Evolutionary conservation across 371 early-diverging fungal species (phyloP), one percentile per base, ranked within the genome.

Genomic region (Furculomyces boomerangus): DNA sequence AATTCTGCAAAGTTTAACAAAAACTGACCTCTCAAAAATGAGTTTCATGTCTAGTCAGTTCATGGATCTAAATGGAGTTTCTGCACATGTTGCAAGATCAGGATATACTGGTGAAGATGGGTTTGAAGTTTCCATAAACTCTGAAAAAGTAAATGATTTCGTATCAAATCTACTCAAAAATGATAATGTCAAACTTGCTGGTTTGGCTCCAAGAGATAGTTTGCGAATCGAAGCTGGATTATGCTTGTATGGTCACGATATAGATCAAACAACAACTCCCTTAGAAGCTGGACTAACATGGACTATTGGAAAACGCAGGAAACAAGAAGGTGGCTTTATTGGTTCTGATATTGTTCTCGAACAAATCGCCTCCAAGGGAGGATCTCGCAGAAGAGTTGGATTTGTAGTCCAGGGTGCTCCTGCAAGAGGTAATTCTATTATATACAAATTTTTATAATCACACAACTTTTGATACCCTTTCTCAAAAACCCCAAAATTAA

Each of bases 41-140:
- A 73, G 76, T 30, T 97, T 97, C 70, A 95, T 97, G 98, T 79
- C 81, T 25, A 83, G 81, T 14, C 71, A 75, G 50, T 59, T 67
- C 56, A 66, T 91, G 66, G 78, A 79, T 3, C 67, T 95, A 52
- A 76, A 73, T 45, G 90, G 90, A 51, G 73, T 87, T 25, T 77
- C 77, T 13, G 84, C 83, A 62, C 91, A 91, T 60, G 80, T 94
- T 30, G 86, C 95, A 35, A 84, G 98, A 39, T 91, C 88, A 30
- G 98, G 98, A 24, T 97, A 97, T 74, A 96, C 98, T 53, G 98
- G 98, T 50, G 98, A 97, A 70, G 98, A 97, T 70, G 98, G 98
- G n/a, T 95, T 97, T 63, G 98, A 97, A 76, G 50, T 49, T 58
- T 88, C 91, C 13, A 79, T 96, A 51, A 80, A 86, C 26, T 73